Conservation (phyloP, 208 protist species). For the Leptomonas seymouri region DNA sequence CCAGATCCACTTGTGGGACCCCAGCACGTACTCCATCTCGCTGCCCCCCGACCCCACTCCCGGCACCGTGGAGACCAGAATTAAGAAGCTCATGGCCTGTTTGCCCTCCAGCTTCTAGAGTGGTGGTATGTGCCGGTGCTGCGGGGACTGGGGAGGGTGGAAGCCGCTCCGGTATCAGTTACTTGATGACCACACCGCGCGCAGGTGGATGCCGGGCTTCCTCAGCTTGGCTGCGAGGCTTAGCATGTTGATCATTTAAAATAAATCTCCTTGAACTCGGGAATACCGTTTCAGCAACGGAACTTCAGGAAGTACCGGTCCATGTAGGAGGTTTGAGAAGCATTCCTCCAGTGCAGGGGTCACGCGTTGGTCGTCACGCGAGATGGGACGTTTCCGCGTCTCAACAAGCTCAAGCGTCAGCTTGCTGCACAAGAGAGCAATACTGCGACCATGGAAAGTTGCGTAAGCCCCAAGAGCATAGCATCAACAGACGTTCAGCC, state of each 20-base stretch:
- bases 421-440: constrained; percentile 27
- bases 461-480: constrained; percentile 18
- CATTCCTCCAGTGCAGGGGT: constrained; percentile 41
- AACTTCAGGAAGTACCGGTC: constrained; percentile 62
- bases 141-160: too few species aligned
- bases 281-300: constrained; percentile 45
- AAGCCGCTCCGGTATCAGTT: constrained; percentile 42
- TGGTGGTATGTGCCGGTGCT: constrained; percentile 56
- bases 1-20: constrained; percentile 47
- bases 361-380: constrained; percentile 29
- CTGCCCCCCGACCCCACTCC: constrained; percentile 36
- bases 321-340: constrained; percentile 41
- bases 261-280: constrained; percentile 49
- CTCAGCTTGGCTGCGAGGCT: constrained; percentile 35
- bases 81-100: constrained; percentile 56
- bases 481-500: not conserved
- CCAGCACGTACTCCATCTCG: constrained; percentile 48
- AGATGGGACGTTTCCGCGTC: constrained; percentile 36
- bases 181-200: constrained; percentile 54
- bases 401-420: constrained; percentile 31
- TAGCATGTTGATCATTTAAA: constrained; percentile 37
- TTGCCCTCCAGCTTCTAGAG: constrained; percentile 61
- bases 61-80: constrained; percentile 43
- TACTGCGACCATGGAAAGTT: constrained; percentile 23
- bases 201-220: constrained; percentile 38